phyloP scores from a whole-genome alignment of 129 eudicot genomes.

The Chrysanthemum lavandulifolium region DNA sequence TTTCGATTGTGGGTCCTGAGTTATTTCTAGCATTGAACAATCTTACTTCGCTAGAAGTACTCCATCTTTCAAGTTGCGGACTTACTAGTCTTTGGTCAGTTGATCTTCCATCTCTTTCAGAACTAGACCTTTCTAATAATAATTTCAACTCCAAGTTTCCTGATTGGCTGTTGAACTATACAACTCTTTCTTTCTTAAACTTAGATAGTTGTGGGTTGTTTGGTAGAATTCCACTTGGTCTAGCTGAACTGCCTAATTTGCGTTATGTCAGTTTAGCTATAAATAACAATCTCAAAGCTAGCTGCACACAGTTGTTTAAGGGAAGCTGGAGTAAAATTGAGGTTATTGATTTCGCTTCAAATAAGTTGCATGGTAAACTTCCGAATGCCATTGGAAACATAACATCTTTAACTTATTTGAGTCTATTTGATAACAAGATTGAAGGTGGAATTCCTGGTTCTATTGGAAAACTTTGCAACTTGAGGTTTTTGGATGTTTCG shows the following conservation, averaged over 20 bases:
- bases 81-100: conserved; percentile 13
- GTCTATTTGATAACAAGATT: conserved; percentile 26
- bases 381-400: conserved; percentile 44
- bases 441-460: conserved; percentile 45
- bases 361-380: conserved; percentile 41
- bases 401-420: conserved; percentile 28
- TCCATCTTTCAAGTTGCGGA: conserved; percentile 29
- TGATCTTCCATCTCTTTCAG: conserved; percentile 35
- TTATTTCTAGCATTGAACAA: conserved; percentile 27
- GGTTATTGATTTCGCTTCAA: conserved; percentile 33
- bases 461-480: conserved; percentile 39
- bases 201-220: conserved; percentile 23
- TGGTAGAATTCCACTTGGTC: conserved; percentile 41
- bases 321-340: conserved; percentile 43
- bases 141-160: conserved; percentile 31
- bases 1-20: conserved; percentile 26
- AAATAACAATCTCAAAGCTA: conserved; percentile 41
- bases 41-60: conserved; percentile 25
- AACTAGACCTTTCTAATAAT: conserved; percentile 34
- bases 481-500: conserved; percentile 33
- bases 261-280: conserved; percentile 35
- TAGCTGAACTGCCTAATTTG: conserved; percentile 38
- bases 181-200: conserved; percentile 28
- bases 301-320: conserved; percentile 19
- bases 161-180: conserved; percentile 35